Base-by-base conservation (phyloP, 2,329 filamentous ascomycete species). In the Trichoderma afroharzianum region DNA sequence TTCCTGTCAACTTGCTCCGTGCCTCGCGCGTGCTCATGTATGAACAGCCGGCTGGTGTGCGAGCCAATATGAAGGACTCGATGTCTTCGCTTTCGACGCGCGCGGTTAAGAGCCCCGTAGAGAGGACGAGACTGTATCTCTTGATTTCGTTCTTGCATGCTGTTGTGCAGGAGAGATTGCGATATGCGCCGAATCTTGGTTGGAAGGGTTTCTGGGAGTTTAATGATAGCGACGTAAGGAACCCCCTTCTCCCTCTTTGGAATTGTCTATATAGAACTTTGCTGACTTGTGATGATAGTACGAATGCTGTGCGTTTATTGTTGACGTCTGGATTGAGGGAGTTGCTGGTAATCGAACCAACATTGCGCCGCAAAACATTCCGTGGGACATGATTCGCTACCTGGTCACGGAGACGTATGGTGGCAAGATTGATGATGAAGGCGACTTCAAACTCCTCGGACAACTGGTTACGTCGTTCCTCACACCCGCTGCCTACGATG, bases 161-260 rank as follows among this genome's bases (percentile, higher is more conserved):
- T 7, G 95, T 99, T 47, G 91, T 98, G 12, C 96, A 99, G 81
- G 96, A 99, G 82, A 88, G 97, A 76, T 85, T 99, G 74, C 92
- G 96, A 74, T 99, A 99, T 80, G 95, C 95, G 28, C 97, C 96
- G 0, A 95, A 88, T 71, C 85, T 99, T 70, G 96, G 96, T 73
- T 99, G 96, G 96, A 98, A 97, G 85, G 94, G 94, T 68, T 97
- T 98, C 87, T 99, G 97, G 96, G 97, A 99, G 82, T 99, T 99
- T 82, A 99, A 99, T 80, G 97, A 99, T 82, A 97, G 95, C 76
- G 96, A 99, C 83, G 93, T 97, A 89, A 92, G 93, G 91, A 75
- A 3, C 12, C 3, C 21, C 36, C 3, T 15, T 14, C 1, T 9
- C 55, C 18, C 21, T 7, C 21, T 11, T 50, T 6, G 12, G 12